Base-by-base conservation (phyloP, 176 grass and related monocot genomes). In the Carex parvula region DNA sequence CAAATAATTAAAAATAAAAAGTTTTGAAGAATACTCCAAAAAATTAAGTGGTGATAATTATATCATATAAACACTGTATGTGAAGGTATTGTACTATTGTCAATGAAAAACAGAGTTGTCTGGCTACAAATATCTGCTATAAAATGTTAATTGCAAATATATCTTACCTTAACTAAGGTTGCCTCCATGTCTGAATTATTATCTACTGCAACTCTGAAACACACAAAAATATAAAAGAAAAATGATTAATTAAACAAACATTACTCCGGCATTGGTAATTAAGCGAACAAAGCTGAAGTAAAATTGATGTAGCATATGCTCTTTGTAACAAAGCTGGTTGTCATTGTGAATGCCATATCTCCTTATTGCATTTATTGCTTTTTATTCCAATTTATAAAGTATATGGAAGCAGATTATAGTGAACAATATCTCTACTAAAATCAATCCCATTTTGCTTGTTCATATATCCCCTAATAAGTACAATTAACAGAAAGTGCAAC, bases 91-190 rank as follows among this genome's bases (percentile, higher is more conserved):
- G 39, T 6, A n/a, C 17, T 62, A 30, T 21, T 16, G 13, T 30
- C 13, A 56, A 53, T 17, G 22, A 55, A 56, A 77, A 29, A 54
- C 44, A 55, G 42, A 73, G 41, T 16, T 16, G 4, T 24, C 72
- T 30, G 46, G 46, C 26, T 37, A 75, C 71, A 6, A 15, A 76
- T 12, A 77, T 6, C n/a, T n/a, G n/a, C n/a, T n/a, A 15, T 35
- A 83, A n/a, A n/a, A 52, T n/a, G n/a, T n/a, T n/a, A n/a, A n/a
- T n/a, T n/a, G 60, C 54, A 64, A 53, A 37, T 37, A n/a, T 75
- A 65, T 59, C 78, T 88, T 88, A 76, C 95, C 92, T 98, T 95
- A 22, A 98, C 89, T 87, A 98, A 90, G 64, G 95, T 98, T 60
- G 91, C 89, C 82, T 87, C 84, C 73, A 84, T 86, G 71, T 92